Evolutionary conservation across 2,329 filamentous ascomycete genomes (phyloP).

Genomic region (Botrytis paeoniae): DNA sequence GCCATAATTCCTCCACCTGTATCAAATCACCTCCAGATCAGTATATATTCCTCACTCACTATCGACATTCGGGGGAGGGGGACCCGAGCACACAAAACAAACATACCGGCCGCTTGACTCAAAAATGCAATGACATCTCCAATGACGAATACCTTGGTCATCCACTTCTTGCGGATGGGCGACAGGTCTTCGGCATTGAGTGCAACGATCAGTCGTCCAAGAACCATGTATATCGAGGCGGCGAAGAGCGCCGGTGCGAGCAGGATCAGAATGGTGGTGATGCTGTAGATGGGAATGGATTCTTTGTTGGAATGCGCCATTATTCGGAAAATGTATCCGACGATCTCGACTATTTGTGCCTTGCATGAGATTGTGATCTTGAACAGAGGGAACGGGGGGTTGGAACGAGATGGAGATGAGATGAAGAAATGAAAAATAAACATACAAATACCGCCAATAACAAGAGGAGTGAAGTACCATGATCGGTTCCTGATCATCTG

Average conservation of each 20-base stretch:
- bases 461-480: conserved; percentile 28
- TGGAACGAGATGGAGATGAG: background rate
- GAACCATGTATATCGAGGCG: conserved; percentile 12
- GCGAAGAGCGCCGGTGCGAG: conserved; percentile 10
- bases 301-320: background rate
- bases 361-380: background rate
- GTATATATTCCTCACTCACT: background rate
- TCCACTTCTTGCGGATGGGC: background rate
- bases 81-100: background rate
- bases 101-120: background rate
- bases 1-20: conserved; percentile 21
- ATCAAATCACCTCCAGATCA: background rate
- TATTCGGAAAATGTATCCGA: background rate
- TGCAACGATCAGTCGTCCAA: background rate
- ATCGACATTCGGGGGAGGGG: too few relatives aligned
- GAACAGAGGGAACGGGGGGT: too few relatives aligned
- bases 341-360: background rate
- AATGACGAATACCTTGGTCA: conserved; percentile 1
- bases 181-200: background rate
- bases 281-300: background rate
- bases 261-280: conserved; percentile 1
- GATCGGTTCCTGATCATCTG: conserved; percentile 19
- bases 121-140: conserved; percentile 10
- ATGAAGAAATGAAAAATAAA: background rate
- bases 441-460: conserved; percentile 1